Conservation (phyloP, 345 rosid species). For the Eucalyptus camaldulensis region DNA sequence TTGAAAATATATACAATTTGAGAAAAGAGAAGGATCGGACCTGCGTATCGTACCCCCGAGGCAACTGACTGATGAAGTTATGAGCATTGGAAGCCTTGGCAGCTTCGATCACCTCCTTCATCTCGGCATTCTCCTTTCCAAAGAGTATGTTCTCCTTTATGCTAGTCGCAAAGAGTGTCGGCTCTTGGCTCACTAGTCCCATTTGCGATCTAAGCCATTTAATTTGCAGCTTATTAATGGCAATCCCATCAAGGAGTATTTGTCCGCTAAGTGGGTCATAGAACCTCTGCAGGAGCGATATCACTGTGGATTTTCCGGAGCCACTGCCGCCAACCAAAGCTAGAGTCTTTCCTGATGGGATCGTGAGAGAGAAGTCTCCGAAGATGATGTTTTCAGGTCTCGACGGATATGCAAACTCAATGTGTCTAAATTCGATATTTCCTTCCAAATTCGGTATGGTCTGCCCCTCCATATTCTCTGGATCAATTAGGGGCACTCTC, state of each 20-base stretch:
- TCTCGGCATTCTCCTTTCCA: constrained; percentile 55
- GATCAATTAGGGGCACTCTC: constrained; percentile 63
- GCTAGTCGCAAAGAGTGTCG: constrained; percentile 57
- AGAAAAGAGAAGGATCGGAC: constrained; percentile 7
- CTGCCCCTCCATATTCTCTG: constrained; percentile 37
- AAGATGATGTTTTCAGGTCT: constrained; percentile 48
- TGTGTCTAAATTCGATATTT: constrained; percentile 46
- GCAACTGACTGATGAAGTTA: constrained; percentile 46
- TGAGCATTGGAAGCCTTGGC: constrained; percentile 65
- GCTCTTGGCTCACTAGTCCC: constrained; percentile 75
- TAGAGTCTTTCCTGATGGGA: constrained; percentile 60
- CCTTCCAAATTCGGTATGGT: constrained; percentile 30
- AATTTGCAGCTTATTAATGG: constrained; percentile 47
- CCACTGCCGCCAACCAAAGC: constrained; percentile 93
- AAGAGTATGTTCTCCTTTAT: constrained; percentile 65
- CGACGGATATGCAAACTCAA: constrained; percentile 70
- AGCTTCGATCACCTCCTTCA: constrained; percentile 47
- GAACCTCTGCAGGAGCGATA: constrained; percentile 71
- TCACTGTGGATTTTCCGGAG: constrained; percentile 78
- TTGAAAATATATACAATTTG: background rate
- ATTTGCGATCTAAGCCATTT: constrained; percentile 81
- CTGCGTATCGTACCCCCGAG: constrained; percentile 67
- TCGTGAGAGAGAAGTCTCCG: constrained; percentile 33
- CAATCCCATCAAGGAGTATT: constrained; percentile 49
- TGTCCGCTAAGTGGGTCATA: constrained; percentile 67